phyloP scores from a whole-genome alignment of 805 yeast species.

The Zygosaccharomyces gambellarensis region DNA sequence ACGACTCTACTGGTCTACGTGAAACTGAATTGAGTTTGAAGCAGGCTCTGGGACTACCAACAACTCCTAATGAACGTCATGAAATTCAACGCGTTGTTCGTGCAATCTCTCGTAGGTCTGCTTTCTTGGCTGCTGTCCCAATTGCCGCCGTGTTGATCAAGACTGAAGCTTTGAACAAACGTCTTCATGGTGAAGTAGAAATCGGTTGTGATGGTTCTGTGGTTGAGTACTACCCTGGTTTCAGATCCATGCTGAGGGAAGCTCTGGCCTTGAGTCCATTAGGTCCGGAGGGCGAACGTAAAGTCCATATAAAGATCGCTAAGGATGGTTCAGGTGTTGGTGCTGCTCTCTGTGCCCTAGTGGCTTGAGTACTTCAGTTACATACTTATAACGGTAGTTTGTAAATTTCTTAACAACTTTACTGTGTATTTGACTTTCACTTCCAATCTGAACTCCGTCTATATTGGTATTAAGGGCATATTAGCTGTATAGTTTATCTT shows the following conservation, averaged over 20 bases:
- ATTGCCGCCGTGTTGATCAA: slow-evolving; percentile 72
- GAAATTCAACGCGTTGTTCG: slow-evolving; percentile 69
- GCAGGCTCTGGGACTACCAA: slow-evolving; percentile 63
- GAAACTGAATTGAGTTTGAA: slow-evolving; percentile 65
- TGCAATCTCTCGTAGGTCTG: slow-evolving; percentile 85
- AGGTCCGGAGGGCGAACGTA: slow-evolving; percentile 69
- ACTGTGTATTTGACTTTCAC: not conserved
- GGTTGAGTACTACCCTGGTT: slow-evolving; percentile 89
- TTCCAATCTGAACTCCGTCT: too few relatives aligned
- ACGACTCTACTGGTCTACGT: slow-evolving; percentile 66
- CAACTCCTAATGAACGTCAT: slow-evolving; percentile 64
- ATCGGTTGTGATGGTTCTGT: slow-evolving; percentile 96
- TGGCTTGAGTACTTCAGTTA: slow-evolving; percentile 21
- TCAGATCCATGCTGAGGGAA: slow-evolving; percentile 71
- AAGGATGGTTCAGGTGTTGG: slow-evolving; percentile 98
- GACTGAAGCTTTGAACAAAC: slow-evolving; percentile 56
- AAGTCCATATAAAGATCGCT: slow-evolving; percentile 72
- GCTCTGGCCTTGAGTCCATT: slow-evolving; percentile 67
- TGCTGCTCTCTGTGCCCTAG: slow-evolving; percentile 85
- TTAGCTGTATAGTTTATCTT: not conserved
- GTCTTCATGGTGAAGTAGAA: slow-evolving; percentile 70
- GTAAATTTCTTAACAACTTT: not conserved
- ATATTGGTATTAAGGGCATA: too few relatives aligned
- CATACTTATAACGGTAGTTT: not conserved
- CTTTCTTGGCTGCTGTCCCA: slow-evolving; percentile 82